Evolutionary conservation across 352 stramenopile genomes (phyloP).

Genomic region (Albugo candida): DNA sequence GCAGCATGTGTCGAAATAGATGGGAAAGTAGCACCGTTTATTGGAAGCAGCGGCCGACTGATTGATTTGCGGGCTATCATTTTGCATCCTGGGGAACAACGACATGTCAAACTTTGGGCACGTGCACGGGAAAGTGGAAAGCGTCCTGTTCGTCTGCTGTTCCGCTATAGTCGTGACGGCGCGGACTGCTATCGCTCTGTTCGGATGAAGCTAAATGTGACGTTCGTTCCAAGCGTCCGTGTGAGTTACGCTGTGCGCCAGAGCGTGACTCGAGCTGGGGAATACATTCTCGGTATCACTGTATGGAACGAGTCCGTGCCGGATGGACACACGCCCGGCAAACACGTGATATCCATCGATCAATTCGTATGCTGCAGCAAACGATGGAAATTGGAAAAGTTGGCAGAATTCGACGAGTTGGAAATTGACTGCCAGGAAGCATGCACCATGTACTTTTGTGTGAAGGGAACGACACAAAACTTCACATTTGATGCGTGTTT

Average conservation of each 20-base stretch:
- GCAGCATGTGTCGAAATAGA: constrained; percentile 18
- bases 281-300: constrained; percentile 58
- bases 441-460: constrained; percentile 63
- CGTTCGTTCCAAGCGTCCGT: constrained; percentile 31
- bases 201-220: constrained; percentile 36
- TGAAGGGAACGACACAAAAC: constrained; percentile 5
- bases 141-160: constrained; percentile 30
- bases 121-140: constrained; percentile 19
- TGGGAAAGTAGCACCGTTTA: constrained; percentile 21
- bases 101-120: constrained; percentile 29
- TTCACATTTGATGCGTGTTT: neutral
- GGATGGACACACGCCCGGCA: neutral
- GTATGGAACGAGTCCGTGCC: constrained; percentile 21
- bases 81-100: constrained; percentile 29
- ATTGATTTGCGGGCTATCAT: constrained; percentile 28
- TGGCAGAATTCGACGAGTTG: constrained; percentile 7
- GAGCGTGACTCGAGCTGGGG: constrained; percentile 31
- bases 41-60: constrained; percentile 45
- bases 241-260: constrained; percentile 48
- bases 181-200: constrained; percentile 18
- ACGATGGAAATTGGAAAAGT: constrained; percentile 30
- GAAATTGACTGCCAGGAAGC: constrained; percentile 45
- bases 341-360: constrained; percentile 21
- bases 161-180: constrained; percentile 31
- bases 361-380: constrained; percentile 40